Evolutionary conservation across 2,329 filamentous ascomycete genomes (phyloP).

Genomic region (Diaporthe nobilis): DNA sequence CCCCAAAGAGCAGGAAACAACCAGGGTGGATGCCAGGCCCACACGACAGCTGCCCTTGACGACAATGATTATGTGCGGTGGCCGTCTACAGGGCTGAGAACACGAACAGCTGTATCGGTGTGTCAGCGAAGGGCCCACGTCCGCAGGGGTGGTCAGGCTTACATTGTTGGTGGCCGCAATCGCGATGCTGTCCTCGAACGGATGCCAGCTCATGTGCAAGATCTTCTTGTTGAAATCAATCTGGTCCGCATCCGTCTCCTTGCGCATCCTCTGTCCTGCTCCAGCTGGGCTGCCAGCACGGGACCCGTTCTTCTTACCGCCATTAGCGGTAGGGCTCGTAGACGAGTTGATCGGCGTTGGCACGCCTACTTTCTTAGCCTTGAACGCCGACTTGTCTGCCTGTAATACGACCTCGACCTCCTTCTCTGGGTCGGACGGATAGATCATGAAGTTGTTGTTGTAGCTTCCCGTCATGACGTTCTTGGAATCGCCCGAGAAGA

Average conservation of each 20-base stretch:
- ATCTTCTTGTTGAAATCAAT: constrained; percentile 99
- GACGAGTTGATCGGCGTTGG: constrained; percentile 94
- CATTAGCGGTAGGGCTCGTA: constrained; percentile 79
- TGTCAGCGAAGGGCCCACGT: constrained; percentile 44
- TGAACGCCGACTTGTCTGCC: constrained; percentile 99
- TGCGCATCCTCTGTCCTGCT: constrained; percentile 90
- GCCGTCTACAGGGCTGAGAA: constrained; percentile 50
- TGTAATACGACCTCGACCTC: constrained; percentile 98
- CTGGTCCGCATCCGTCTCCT: constrained; percentile 98
- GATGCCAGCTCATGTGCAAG: constrained; percentile 99
- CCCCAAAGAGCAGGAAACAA: constrained; percentile 25
- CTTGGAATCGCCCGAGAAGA: constrained; percentile 97
- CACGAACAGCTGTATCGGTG: constrained; percentile 50
- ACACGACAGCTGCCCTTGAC: constrained; percentile 27
- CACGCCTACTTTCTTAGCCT: constrained; percentile 99
- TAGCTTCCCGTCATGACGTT: constrained; percentile 99
- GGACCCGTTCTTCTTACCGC: constrained; percentile 88
- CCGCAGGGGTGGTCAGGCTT: constrained; percentile 59
- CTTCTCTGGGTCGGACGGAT: constrained; percentile 94
- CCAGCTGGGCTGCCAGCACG: constrained; percentile 88
- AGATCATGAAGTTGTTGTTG: constrained; percentile 99
- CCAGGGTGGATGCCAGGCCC: constrained; percentile 27
- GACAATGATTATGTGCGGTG: constrained; percentile 35
- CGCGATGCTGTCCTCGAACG: constrained; percentile 98
- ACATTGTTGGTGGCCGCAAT: constrained; percentile 99